A percentile compares a stretch with the other conserved stretches of the same genome.
Evolutionary conservation across 306 rosid genomes (phyloP).

Genomic region (Senna siamea): DNA sequence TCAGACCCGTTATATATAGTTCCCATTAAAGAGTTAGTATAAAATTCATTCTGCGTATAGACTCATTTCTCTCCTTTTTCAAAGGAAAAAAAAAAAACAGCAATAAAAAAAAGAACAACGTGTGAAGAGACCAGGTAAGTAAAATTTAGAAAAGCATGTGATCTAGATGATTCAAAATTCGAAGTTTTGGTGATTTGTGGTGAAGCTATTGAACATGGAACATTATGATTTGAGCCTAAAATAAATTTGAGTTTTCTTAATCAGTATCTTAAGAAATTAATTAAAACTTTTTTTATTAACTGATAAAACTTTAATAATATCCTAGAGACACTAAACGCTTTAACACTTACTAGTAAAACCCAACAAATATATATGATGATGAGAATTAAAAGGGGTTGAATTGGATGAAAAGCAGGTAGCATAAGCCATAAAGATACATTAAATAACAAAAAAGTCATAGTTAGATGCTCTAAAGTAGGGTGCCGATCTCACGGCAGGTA

Average conservation of each 20-base stretch:
- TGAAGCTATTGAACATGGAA: background rate
- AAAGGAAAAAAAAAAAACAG: background rate
- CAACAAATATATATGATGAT: background rate
- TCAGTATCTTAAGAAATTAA: too few relatives aligned
- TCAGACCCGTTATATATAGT: too few relatives aligned
- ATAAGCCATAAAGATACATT: background rate
- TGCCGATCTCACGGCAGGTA: slow-evolving; percentile 12
- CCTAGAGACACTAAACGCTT: too few relatives aligned
- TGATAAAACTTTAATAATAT: too few relatives aligned
- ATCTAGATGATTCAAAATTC: background rate
- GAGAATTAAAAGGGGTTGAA: background rate
- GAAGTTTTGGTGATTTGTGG: background rate
- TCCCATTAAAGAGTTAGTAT: background rate
- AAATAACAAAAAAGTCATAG: background rate
- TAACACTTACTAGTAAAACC: too few relatives aligned
- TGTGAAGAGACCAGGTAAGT: background rate
- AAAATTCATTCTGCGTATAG: background rate
- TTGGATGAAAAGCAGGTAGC: background rate
- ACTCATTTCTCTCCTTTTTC: background rate
- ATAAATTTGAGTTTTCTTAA: too few relatives aligned
- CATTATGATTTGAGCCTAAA: background rate
- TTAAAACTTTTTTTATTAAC: too few relatives aligned
- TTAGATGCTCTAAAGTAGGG: background rate
- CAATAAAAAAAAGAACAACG: background rate
- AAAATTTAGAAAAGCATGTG: background rate